phyloP scores from a whole-genome alignment of 139 green algal species.

The Deuterostichococcus epilithicus region DNA sequence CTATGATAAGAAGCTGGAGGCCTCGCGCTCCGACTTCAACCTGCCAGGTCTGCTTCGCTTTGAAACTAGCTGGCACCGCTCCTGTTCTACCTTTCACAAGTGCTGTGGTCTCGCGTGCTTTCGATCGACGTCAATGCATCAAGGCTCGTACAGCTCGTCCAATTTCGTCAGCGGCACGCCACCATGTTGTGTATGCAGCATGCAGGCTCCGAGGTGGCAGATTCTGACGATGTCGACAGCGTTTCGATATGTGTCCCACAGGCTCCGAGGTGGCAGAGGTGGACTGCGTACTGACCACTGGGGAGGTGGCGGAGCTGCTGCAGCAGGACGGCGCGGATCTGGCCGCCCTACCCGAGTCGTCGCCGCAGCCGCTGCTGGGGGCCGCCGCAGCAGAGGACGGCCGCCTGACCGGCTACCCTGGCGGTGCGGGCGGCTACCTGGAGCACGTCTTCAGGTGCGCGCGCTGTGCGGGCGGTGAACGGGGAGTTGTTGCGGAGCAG shows the following conservation, averaged over 20 bases:
- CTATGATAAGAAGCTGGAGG: constrained; percentile 99
- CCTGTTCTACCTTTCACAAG: neutral
- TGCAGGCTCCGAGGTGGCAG: neutral
- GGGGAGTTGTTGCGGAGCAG: too few relatives aligned
- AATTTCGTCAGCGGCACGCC: too few relatives aligned
- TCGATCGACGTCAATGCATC: constrained; percentile 8
- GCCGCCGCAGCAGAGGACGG: neutral
- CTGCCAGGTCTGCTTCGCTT: constrained; percentile 26
- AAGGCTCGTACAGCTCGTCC: constrained; percentile 2
- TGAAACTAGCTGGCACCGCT: neutral
- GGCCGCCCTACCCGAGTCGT: constrained; percentile 1
- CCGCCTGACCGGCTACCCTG: constrained; percentile 38
- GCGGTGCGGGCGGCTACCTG: constrained; percentile 83
- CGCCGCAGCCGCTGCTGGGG: constrained; percentile 30
- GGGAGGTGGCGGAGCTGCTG: constrained; percentile 79
- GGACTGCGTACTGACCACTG: constrained; percentile 90
- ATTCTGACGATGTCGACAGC: neutral
- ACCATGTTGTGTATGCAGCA: too few relatives aligned
- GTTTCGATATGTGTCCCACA: neutral
- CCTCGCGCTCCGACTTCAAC: constrained; percentile 72
- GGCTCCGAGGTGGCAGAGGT: constrained; percentile 55
- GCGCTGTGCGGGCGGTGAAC: too few relatives aligned
- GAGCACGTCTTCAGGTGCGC: constrained; percentile 63
- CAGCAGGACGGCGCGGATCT: constrained; percentile 25
- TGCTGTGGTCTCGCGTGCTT: neutral